Evolutionary conservation across 441 rosid species (phyloP).

Genomic region (Gossypium davidsonii): DNA sequence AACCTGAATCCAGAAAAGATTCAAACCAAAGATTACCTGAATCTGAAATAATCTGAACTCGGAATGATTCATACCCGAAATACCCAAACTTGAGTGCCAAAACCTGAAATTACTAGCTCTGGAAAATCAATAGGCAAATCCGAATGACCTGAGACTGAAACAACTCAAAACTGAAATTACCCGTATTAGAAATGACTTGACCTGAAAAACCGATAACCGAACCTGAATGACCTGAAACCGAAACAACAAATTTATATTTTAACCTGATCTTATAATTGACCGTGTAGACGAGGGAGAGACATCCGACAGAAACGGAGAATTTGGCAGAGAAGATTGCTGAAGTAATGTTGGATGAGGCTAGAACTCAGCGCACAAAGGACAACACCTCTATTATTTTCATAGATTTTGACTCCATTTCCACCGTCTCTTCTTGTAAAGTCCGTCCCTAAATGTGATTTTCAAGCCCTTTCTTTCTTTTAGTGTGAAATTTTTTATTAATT

Average conservation of each 20-base stretch:
- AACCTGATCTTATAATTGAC: background rate
- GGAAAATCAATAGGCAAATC: background rate
- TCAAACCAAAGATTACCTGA: background rate
- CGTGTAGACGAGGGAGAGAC: conserved; percentile 53
- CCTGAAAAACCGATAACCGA: background rate
- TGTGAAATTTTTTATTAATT: conserved; percentile 10
- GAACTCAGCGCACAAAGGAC: conserved; percentile 80
- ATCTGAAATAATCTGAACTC: background rate
- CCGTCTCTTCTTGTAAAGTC: conserved; percentile 32
- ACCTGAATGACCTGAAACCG: background rate
- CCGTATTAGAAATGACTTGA: background rate
- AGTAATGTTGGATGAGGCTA: conserved; percentile 72
- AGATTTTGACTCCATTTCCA: conserved; percentile 49
- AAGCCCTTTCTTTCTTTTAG: background rate
- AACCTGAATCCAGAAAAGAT: background rate
- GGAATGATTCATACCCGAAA: background rate
- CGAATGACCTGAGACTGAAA: background rate
- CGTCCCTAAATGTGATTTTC: conserved; percentile 28
- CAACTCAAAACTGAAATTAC: background rate
- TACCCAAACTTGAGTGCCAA: background rate
- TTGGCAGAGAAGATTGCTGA: conserved; percentile 69
- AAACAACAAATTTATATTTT: background rate
- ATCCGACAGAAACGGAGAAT: conserved; percentile 31
- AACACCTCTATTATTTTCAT: conserved; percentile 82
- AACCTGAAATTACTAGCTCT: background rate